Percentiles rank a stretch among this genome's conserved stretches.
Evolutionary conservation across 805 yeast genomes (phyloP).

Genomic region (Wickerhamiella sorbophila): DNA sequence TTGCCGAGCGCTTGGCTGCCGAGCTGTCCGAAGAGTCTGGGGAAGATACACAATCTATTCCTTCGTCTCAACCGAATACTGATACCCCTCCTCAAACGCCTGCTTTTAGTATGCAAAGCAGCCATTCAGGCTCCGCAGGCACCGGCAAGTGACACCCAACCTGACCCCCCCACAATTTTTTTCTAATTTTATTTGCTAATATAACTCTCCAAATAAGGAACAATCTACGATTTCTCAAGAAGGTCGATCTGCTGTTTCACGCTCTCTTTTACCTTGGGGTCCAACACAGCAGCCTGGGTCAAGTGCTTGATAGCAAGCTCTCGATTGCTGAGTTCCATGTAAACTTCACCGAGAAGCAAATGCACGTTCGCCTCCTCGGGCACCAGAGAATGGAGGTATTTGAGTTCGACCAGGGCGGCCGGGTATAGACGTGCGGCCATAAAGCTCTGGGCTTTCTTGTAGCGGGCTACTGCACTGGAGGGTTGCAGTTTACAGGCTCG

Average conservation of each 20-base stretch:
- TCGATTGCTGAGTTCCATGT: constrained; percentile 59
- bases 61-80: not conserved
- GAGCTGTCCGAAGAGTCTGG: not conserved
- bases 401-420: constrained; percentile 62
- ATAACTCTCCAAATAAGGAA: not conserved
- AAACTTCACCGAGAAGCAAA: constrained; percentile 73
- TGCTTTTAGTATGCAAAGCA: not conserved
- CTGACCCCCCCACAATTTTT: too few relatives aligned
- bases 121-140: not conserved
- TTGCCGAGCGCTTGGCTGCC: constrained; percentile 62
- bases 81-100: not conserved
- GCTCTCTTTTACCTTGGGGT: constrained; percentile 43
- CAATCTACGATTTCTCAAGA: not conserved
- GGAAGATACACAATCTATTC: not conserved
- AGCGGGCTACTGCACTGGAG: constrained; percentile 67
- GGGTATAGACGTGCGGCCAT: constrained; percentile 57
- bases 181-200: not conserved
- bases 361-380: constrained; percentile 95
- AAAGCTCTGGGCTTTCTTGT: constrained; percentile 73
- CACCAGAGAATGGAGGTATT: constrained; percentile 54
- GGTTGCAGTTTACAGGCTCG: constrained; percentile 79
- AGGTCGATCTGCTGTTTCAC: constrained; percentile 3
- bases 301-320: constrained; percentile 71
- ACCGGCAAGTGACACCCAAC: not conserved
- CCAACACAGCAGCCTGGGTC: constrained; percentile 78